Base-by-base conservation (phyloP, 2,329 filamentous ascomycete species). In the Rachicladosporium sp. region DNA sequence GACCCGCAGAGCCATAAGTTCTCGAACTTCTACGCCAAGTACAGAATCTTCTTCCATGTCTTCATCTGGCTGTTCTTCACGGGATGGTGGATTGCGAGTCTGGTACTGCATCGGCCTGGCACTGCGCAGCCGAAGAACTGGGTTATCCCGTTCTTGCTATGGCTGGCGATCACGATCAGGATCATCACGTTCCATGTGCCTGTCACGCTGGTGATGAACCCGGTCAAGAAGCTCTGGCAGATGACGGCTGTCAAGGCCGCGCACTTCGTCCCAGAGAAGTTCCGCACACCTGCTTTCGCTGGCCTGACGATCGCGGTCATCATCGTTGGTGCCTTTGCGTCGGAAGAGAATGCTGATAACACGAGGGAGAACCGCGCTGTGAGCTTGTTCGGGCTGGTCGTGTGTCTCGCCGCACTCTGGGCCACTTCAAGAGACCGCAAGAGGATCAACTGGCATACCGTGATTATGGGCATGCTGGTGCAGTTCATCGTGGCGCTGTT, bases 401-500 rank as follows among this genome's bases (percentile, higher is more conserved):
- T 93, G 40, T 80, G 89, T 59, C 66, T 93, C 48, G 64, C 63
- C 42, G 42, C 60, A 1, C 76, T 94, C 49, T 91, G 74, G 62
- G 53, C 56, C 10, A 91, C 84, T 1, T 93, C 86, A 31, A 73
- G 67, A 42, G 71, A 87, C 59, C 74, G 82, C 49, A 76, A 63
- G 49, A 68, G 62, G 47, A 65, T 69, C 51, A 55, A 55, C 38
- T 54, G 51, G 65, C 66, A 68, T 49, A 67, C 66, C 4, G 65
- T 95, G 50, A 84, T 93, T 44, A 83, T 82, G 30, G 88, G 88
- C 44, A 91, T 93, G 80, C 68, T 93, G 32, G 70, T 80, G 8
- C 88, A 95, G 61, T 95, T 88, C 63, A 70, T 95, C 55, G 73
- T 94, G 47, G 87, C 85, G 3, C 70, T 94, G 9, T 94, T 95